A percentile compares a stretch with the other conserved stretches of the same genome.
Evolutionary conservation across 2,329 filamentous ascomycete genomes (phyloP).

Genomic region (Penicillium sp.): DNA sequence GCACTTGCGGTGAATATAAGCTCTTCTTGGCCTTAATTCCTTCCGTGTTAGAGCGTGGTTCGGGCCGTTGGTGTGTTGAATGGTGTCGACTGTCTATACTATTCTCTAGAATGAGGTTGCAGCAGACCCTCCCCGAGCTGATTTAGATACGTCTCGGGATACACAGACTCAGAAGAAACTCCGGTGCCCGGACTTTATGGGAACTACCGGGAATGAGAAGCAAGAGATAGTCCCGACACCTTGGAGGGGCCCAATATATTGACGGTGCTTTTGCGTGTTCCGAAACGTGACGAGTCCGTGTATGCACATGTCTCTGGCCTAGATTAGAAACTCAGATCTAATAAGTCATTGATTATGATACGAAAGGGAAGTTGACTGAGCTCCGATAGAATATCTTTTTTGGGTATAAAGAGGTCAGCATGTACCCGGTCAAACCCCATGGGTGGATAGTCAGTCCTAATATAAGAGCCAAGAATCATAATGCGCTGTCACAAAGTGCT

Average conservation of each 20-base stretch:
- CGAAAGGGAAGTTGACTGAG: background rate
- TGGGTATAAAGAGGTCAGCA: background rate
- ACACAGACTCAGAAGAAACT: background rate
- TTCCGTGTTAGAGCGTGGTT: background rate
- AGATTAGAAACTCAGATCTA: background rate
- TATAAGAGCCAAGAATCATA: background rate
- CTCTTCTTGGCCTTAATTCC: too few relatives aligned
- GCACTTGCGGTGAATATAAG: background rate
- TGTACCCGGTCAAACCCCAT: too few relatives aligned
- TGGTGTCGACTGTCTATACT: background rate
- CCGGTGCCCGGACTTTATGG: background rate
- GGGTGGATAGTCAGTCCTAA: background rate
- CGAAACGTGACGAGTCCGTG: background rate
- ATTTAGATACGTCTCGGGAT: background rate
- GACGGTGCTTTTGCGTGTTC: background rate
- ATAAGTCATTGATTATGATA: background rate
- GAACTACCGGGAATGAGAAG: background rate
- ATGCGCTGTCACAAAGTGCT: background rate
- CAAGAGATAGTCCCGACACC: background rate
- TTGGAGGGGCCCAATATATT: background rate
- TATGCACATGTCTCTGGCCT: background rate
- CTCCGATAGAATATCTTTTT: background rate
- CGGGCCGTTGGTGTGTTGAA: too few relatives aligned
- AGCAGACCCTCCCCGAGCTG: background rate
- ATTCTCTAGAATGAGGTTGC: background rate